Percentiles rank a stretch among this genome's conserved stretches.
phyloP scores from a whole-genome alignment of 1,139 yeast genomes.

The Pneumocystis murina region DNA sequence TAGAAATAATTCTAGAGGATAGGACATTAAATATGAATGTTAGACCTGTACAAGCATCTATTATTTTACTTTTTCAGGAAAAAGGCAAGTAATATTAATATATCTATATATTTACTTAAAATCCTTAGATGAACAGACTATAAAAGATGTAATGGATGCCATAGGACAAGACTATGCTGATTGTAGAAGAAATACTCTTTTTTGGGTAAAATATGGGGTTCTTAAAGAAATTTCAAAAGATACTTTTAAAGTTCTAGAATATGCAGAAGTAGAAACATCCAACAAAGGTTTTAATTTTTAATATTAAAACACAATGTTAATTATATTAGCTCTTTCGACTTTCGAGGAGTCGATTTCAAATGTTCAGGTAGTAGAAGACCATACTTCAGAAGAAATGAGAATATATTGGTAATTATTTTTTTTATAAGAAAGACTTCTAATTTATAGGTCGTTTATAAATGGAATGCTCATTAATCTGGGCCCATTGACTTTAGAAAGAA shows the following conservation, averaged over 20 bases:
- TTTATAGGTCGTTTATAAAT: constrained; percentile 29
- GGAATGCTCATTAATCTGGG: constrained; percentile 47
- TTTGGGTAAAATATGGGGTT: constrained; percentile 22
- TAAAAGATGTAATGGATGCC: constrained; percentile 14
- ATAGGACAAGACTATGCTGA: constrained; percentile 20
- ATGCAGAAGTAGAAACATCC: constrained; percentile 19
- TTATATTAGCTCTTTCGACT: constrained; percentile 4
- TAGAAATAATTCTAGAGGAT: constrained; percentile 42
- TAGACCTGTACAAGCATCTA: constrained; percentile 55
- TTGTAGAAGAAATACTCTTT: constrained; percentile 16
- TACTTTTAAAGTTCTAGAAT: constrained; percentile 18
- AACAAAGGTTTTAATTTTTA: constrained; percentile 18
- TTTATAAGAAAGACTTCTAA: constrained; percentile 14
- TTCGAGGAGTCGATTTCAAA: constrained; percentile 16
- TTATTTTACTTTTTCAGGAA: constrained; percentile 41
- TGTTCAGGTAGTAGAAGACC: constrained; percentile 20
- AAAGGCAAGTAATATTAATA: constrained; percentile 5
- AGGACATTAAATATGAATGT: constrained; percentile 33
- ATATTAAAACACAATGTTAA: constrained; percentile 25
- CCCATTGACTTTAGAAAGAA: constrained; percentile 32
- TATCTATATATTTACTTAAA: background rate
- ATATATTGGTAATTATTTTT: constrained; percentile 24
- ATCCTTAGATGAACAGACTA: constrained; percentile 6
- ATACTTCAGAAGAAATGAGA: constrained; percentile 26
- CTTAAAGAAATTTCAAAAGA: constrained; percentile 15